Conservation (phyloP, 805 yeast genomes). For the Kodamaea neixiangensis region DNA sequence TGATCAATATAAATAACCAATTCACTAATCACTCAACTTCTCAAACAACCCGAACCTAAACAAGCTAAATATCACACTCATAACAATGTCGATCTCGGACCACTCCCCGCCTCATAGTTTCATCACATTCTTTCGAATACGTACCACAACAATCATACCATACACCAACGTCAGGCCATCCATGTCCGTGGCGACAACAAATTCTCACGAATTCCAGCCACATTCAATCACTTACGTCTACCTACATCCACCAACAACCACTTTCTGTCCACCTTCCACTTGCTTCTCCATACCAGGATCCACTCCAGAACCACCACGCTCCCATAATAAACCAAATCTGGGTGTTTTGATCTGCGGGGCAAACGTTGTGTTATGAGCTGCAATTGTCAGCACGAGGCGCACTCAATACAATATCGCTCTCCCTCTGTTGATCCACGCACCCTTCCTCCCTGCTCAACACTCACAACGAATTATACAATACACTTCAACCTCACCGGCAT, state of each 20-base stretch:
- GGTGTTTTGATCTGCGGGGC: not conserved
- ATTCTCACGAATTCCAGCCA: too few species aligned
- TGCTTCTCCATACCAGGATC: not conserved
- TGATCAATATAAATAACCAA: too few species aligned
- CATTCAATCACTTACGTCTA: not conserved
- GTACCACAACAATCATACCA: not conserved
- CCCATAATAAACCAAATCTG: not conserved
- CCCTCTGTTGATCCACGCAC: not conserved
- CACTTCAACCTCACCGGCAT: not conserved
- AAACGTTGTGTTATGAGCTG: not conserved
- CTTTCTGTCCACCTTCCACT: not conserved
- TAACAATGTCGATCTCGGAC: not conserved
- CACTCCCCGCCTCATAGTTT: not conserved
- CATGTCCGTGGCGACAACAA: too few species aligned
- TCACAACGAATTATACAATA: not conserved
- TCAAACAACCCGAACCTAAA: not conserved
- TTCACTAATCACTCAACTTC: not conserved
- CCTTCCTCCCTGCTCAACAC: not conserved
- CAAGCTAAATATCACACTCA: not conserved
- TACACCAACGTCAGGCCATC: not conserved
- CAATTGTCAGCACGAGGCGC: not conserved
- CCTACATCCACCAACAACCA: too few species aligned
- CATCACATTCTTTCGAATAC: not conserved
- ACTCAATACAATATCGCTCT: not conserved
- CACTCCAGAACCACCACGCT: not conserved